Evolutionary conservation across 2,329 filamentous ascomycete species (phyloP).

Genomic region (Aspergillus proliferans): DNA sequence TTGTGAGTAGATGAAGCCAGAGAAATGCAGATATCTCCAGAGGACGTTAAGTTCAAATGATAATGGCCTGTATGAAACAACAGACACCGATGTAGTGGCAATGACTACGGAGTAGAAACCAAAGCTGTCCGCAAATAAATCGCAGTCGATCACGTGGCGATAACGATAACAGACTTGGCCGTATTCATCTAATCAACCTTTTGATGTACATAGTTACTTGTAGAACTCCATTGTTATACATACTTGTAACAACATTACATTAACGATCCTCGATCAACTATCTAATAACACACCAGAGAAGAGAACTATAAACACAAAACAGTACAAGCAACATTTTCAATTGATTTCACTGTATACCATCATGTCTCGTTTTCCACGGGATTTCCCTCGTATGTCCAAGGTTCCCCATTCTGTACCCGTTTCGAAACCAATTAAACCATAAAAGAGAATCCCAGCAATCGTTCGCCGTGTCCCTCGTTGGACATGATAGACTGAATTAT

Average conservation of each 20-base stretch:
- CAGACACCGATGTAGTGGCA: no score
- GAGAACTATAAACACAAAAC: neutral
- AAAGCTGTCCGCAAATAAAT: neutral
- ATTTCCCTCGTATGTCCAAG: conserved; percentile 18
- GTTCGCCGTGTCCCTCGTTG: conserved; percentile 18
- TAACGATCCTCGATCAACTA: neutral
- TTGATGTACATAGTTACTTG: no score
- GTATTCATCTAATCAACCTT: no score
- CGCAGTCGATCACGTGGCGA: neutral
- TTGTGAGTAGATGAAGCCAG: no score
- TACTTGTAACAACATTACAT: no score
- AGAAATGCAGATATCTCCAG: no score
- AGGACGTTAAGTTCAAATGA: no score
- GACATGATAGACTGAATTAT: conserved; percentile 16
- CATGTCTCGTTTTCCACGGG: conserved; percentile 12
- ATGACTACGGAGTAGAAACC: no score
- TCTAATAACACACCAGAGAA: neutral
- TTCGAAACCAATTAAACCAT: neutral
- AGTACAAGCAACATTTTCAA: neutral
- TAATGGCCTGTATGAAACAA: no score
- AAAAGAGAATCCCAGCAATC: conserved; percentile 11
- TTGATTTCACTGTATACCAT: conserved; percentile 1
- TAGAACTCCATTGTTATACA: no score
- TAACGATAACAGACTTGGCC: neutral
- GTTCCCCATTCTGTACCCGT: conserved; percentile 3